Evolutionary conservation across 768 basidiomycete species (phyloP).

Genomic region (Pleurotus platypus): DNA sequence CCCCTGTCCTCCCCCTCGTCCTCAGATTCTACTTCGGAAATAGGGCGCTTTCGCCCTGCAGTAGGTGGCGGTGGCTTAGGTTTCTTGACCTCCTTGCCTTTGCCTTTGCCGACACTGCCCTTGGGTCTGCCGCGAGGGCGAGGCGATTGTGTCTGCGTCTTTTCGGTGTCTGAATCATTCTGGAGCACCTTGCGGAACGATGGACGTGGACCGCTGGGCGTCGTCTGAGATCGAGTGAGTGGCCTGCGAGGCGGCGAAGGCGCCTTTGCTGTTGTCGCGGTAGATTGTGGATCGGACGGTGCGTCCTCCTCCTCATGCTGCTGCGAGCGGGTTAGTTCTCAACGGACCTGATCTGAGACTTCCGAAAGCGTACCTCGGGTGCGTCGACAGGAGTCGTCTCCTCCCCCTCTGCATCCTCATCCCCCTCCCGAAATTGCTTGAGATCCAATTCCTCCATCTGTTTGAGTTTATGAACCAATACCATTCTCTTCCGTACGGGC

Average conservation of each 20-base stretch:
- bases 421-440: slow-evolving; percentile 8
- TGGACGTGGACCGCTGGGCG: slow-evolving; percentile 13
- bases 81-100: slow-evolving; percentile 1
- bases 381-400: slow-evolving; percentile 9
- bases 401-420: slow-evolving; percentile 4
- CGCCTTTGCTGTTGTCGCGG: background rate
- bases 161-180: background rate
- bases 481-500: slow-evolving; percentile 12
- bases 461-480: slow-evolving; percentile 18
- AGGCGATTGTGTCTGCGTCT: background rate
- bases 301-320: background rate
- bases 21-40: slow-evolving; percentile 8
- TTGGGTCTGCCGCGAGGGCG: background rate
- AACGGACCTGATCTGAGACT: background rate
- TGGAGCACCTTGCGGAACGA: slow-evolving; percentile 22
- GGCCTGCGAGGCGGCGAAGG: slow-evolving; percentile 19
- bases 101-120: slow-evolving; percentile 1
- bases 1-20: slow-evolving; percentile 9
- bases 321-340: background rate
- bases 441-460: slow-evolving; percentile 14
- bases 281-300: slow-evolving; percentile 1
- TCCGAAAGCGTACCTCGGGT: slow-evolving; percentile 9
- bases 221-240: slow-evolving; percentile 34
- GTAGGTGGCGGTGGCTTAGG: background rate
- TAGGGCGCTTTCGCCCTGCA: slow-evolving; percentile 6